A percentile compares a stretch with the other conserved stretches of the same genome.
These are phyloP conservation scores for Meira miltonrushii DNA, from an alignment of 1,284 basidiomycete species.

Conservation along the genomic window DNA sequence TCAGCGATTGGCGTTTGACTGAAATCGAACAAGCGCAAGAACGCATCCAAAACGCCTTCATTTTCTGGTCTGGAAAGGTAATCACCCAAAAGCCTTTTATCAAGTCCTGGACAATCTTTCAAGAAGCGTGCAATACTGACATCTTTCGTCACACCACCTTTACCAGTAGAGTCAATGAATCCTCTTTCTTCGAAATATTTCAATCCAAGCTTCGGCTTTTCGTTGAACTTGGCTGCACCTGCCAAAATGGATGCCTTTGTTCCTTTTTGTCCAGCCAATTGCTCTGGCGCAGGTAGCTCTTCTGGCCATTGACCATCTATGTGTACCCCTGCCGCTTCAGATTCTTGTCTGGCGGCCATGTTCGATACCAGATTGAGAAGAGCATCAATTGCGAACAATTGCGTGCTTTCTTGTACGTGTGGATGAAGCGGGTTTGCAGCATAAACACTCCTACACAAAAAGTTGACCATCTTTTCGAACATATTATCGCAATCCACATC, in stretches of 20 bases:
- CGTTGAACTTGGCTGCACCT: slow-evolving; percentile 82
- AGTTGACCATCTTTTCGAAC: slow-evolving; percentile 83
- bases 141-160: slow-evolving; percentile 33
- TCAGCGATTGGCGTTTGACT: slow-evolving; percentile 85
- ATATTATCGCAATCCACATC: slow-evolving; percentile 93
- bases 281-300: slow-evolving; percentile 41
- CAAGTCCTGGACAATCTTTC: slow-evolving; percentile 75
- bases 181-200: slow-evolving; percentile 62
- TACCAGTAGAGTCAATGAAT: slow-evolving; percentile 59
- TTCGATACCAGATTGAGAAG: slow-evolving; percentile 79
- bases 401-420: slow-evolving; percentile 70
- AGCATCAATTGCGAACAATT: slow-evolving; percentile 83
- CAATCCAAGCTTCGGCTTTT: slow-evolving; percentile 91
- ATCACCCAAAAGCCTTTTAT: slow-evolving; percentile 91
- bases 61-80: slow-evolving; percentile 88
- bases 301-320: slow-evolving; percentile 19
- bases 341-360: slow-evolving; percentile 69
- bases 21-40: slow-evolving; percentile 86
- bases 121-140: slow-evolving; percentile 66
- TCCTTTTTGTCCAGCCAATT: slow-evolving; percentile 69
- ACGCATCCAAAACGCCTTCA: slow-evolving; percentile 75
- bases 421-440: slow-evolving; percentile 64
- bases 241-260: slow-evolving; percentile 79
- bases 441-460: slow-evolving; percentile 60
- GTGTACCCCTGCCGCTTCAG: neutral